These are phyloP conservation scores for Westerdykella sp. DNA, from an alignment of 2,329 filamentous ascomycete species.

Conservation along the genomic window DNA sequence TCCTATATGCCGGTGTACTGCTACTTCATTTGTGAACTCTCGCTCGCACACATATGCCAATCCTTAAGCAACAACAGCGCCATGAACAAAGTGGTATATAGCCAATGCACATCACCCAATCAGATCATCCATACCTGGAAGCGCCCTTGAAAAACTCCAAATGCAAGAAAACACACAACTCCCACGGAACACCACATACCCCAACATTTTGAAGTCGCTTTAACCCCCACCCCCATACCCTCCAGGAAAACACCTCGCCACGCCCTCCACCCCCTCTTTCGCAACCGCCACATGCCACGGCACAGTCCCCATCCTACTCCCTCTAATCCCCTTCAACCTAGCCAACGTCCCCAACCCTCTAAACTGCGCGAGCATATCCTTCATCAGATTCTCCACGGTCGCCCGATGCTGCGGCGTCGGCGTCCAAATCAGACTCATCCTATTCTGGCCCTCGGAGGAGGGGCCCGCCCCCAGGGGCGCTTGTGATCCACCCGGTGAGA, in stretches of 20 bases:
- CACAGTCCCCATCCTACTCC: slow-evolving; percentile 52
- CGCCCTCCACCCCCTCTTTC: slow-evolving; percentile 59
- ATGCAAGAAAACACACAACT: too few relatives aligned
- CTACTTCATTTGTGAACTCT: too few relatives aligned
- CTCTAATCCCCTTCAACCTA: slow-evolving; percentile 56
- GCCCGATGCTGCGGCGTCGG: slow-evolving; percentile 24
- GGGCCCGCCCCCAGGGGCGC: slow-evolving; percentile 4
- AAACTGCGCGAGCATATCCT: slow-evolving; percentile 66
- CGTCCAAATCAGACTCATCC: slow-evolving; percentile 30
- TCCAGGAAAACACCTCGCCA: slow-evolving; percentile 33
- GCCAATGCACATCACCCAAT: too few relatives aligned
- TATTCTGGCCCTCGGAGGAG: slow-evolving; percentile 9
- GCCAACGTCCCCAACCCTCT: slow-evolving; percentile 63
- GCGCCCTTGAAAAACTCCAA: too few relatives aligned
- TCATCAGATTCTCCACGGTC: slow-evolving; percentile 55
- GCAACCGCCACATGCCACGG: slow-evolving; percentile 74
- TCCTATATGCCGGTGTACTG: too few relatives aligned
- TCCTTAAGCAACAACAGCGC: too few relatives aligned
- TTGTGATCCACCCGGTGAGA: slow-evolving; percentile 12
- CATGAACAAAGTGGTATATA: too few relatives aligned
- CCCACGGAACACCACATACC: too few relatives aligned
- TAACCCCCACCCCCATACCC: too few relatives aligned
- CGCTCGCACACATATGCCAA: too few relatives aligned
- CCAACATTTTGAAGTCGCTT: too few relatives aligned
- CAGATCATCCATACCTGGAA: too few relatives aligned